A percentile compares a stretch with the other conserved stretches of the same genome.
phyloP scores from a whole-genome alignment of 352 stramenopile species.

The Phytophthora citricola region DNA sequence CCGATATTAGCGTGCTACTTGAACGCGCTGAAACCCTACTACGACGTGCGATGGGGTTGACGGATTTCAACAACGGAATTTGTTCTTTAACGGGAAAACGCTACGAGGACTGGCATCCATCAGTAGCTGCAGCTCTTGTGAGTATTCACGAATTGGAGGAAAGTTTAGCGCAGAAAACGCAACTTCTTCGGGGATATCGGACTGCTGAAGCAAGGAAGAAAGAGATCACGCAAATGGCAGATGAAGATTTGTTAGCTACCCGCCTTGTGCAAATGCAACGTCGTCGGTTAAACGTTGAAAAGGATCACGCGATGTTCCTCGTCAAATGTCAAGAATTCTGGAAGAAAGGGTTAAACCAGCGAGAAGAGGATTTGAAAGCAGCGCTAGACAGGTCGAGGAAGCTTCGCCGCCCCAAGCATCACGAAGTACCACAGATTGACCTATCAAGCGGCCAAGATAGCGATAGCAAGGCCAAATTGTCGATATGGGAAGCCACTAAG shows the following conservation, averaged over 20 bases:
- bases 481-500: conserved; percentile 73
- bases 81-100: conserved; percentile 43
- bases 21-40: conserved; percentile 39
- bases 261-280: conserved; percentile 22
- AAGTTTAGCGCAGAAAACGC: conserved; percentile 41
- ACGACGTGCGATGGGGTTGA: conserved; percentile 48
- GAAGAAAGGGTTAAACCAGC: conserved; percentile 46
- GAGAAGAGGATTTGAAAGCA: conserved; percentile 34
- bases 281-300: conserved; percentile 24
- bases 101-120: conserved; percentile 63
- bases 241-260: conserved; percentile 45
- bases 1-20: conserved; percentile 48
- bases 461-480: conserved; percentile 50
- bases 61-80: conserved; percentile 51
- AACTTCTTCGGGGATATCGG: conserved; percentile 45
- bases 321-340: conserved; percentile 50
- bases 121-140: conserved; percentile 35
- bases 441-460: conserved; percentile 29
- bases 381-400: conserved; percentile 13
- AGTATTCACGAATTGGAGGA: conserved; percentile 44
- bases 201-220: conserved; percentile 33
- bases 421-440: conserved; percentile 27
- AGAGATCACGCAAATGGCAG: conserved; percentile 45
- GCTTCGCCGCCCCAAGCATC: conserved; percentile 14
- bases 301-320: conserved; percentile 35